phyloP scores from a whole-genome alignment of 2,329 filamentous ascomycete genomes.

The Aaosphaeria arxii region DNA sequence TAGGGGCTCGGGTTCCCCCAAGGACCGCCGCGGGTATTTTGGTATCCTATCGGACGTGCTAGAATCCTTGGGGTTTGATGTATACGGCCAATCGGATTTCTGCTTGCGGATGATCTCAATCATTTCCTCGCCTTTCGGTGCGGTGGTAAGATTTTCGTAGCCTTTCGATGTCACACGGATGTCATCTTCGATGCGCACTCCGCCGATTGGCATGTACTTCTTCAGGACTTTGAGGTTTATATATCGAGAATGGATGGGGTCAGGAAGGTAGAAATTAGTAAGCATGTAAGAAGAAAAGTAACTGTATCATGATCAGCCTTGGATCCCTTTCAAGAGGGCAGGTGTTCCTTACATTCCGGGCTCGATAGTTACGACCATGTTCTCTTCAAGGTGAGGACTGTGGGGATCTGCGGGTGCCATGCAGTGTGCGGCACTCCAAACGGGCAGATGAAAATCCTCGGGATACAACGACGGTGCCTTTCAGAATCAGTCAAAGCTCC shows the following conservation, averaged over 20 bases:
- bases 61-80: neutral
- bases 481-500: neutral
- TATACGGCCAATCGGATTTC: conserved; percentile 3
- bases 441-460: conserved; percentile 27
- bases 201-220: conserved; percentile 79
- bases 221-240: conserved; percentile 73
- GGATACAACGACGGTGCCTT: conserved; percentile 32
- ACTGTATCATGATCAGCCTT: conserved; percentile 47
- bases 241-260: conserved; percentile 69
- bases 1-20: conserved; percentile 8
- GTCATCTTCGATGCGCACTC: conserved; percentile 71
- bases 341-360: conserved; percentile 45
- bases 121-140: conserved; percentile 66
- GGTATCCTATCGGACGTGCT: neutral
- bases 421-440: conserved; percentile 28
- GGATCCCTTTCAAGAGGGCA: neutral
- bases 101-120: conserved; percentile 51
- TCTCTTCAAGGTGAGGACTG: conserved; percentile 44
- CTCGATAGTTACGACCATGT: conserved; percentile 57
- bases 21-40: neutral
- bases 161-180: conserved; percentile 68
- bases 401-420: conserved; percentile 28
- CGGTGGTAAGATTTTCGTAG: conserved; percentile 70
- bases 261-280: conserved; percentile 66
- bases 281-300: conserved; percentile 94